Evolutionary conservation across 83 land plant species (phyloP).

Genomic region (Larix sibirica): DNA sequence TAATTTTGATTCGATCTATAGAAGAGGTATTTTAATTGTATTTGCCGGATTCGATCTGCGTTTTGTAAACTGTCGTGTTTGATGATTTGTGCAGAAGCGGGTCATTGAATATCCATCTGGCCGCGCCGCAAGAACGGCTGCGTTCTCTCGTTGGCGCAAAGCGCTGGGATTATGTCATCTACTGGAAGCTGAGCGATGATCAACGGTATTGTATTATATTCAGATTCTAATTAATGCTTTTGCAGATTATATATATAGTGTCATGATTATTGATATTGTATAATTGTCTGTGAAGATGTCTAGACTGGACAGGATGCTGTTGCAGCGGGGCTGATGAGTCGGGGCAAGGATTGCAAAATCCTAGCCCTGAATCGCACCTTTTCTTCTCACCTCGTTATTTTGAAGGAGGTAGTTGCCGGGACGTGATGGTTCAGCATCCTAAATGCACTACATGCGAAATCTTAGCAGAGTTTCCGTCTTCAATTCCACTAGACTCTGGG

Average conservation of each 20-base stretch:
- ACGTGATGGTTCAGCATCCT: slow-evolving; percentile 33
- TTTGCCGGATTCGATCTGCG: too few species aligned
- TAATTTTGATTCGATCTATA: too few species aligned
- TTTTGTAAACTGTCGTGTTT: too few species aligned
- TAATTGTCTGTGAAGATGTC: slow-evolving; percentile 18
- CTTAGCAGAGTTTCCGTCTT: slow-evolving; percentile 42
- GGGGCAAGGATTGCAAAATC: slow-evolving; percentile 23
- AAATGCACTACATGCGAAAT: slow-evolving; percentile 46
- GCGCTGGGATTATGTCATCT: slow-evolving; percentile 56
- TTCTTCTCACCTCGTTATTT: slow-evolving; percentile 20
- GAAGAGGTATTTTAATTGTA: too few species aligned
- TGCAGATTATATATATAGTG: neutral
- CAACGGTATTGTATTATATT: slow-evolving; percentile 33
- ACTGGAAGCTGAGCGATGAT: slow-evolving; percentile 49
- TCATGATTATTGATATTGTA: neutral
- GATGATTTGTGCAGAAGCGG: slow-evolving; percentile 8
- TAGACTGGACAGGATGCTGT: slow-evolving; percentile 54
- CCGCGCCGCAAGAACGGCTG: slow-evolving; percentile 27
- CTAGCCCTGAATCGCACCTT: slow-evolving; percentile 21
- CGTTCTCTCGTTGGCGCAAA: slow-evolving; percentile 42
- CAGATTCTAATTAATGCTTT: neutral
- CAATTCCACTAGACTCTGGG: slow-evolving; percentile 51
- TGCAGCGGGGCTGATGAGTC: slow-evolving; percentile 41
- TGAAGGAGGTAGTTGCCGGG: slow-evolving; percentile 34
- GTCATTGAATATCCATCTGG: slow-evolving; percentile 3